Percentiles rank a stretch among this genome's conserved stretches.
Evolutionary conservation across 345 rosid genomes (phyloP).

Genomic region (Salix koriyanagi): DNA sequence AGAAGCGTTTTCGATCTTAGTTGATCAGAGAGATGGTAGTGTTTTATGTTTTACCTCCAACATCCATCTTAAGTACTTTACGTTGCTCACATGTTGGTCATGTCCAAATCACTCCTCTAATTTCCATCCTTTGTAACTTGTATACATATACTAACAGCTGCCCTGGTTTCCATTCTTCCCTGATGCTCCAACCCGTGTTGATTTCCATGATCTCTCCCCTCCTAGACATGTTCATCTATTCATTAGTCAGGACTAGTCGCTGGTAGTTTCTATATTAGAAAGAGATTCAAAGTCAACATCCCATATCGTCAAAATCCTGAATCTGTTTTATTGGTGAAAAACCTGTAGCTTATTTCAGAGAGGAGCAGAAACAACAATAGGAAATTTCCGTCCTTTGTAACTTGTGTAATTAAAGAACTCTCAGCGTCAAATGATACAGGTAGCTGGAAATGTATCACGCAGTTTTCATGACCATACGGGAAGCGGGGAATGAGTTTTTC

Average conservation of each 20-base stretch:
- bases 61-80: constrained; percentile 71
- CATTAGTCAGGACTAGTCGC: not conserved
- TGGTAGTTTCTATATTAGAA: not conserved
- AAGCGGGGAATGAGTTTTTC: not conserved
- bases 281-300: not conserved
- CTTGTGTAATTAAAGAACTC: not conserved
- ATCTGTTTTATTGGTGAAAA: not conserved
- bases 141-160: too few relatives aligned
- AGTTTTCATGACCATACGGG: not conserved
- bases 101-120: constrained; percentile 53
- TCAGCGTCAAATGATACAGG: not conserved
- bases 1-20: not conserved
- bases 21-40: not conserved
- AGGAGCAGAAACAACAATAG: not conserved
- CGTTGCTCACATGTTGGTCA: constrained; percentile 78
- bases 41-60: constrained; percentile 43
- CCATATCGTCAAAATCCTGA: not conserved
- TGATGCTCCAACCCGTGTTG: constrained; percentile 72
- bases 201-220: constrained; percentile 69
- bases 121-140: too few relatives aligned
- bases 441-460: not conserved
- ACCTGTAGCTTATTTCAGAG: not conserved
- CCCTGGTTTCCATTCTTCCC: constrained; percentile 44
- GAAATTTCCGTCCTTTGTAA: not conserved
- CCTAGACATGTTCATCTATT: not conserved